Evolutionary conservation across 1,284 basidiomycete genomes (phyloP), one percentile per base, ranked within the genome.

Genomic region (Fomitiporia mediterranea): DNA sequence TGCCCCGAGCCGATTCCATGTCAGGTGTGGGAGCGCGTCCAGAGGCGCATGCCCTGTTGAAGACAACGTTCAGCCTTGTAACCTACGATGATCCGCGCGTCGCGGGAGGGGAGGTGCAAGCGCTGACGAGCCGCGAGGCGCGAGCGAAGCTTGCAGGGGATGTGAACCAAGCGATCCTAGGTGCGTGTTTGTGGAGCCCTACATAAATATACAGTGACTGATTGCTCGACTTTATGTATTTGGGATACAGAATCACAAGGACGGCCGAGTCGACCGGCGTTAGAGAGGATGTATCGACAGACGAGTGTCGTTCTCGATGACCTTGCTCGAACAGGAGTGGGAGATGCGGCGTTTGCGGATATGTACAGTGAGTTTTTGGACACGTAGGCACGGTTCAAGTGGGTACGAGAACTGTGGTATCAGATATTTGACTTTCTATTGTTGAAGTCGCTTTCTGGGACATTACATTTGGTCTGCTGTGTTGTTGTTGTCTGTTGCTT

Each of bases 321-420:
- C 61, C 78, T 92, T 9, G 89, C 84, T 1, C 65, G 86, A 44
- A 66, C 81, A 55, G 86, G 88, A 7, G 78, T 80, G 8, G 91
- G 90, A 5, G 71, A 79, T 30, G 90, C 90, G 34, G 89, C 87
- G 21, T 90, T 89, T 68, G 86, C 86, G 19, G 89, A 93, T 62
- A 79, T 91, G 70, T 72, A 78, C 27, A 81, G 77, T 62, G 89
- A 91, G 65, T 78, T 91, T 61, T 68, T 88, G 58, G 73, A 73
- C 28, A 62, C 32, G 35, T 67, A 58, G 60, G 13, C n/a, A n/a
- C n/a, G n/a, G n/a, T n/a, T 55, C 15, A 43, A n/a, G 15, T 30
- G 27, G 44, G 44, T 46, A 46, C 1, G 44, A 15, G 25, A 7
- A 27, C 27, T 5, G 27, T n/a, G n/a, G n/a, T n/a, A n/a, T n/a